Conservation (phyloP, 371 early-diverging fungal species). For the Mortierella sp. region DNA sequence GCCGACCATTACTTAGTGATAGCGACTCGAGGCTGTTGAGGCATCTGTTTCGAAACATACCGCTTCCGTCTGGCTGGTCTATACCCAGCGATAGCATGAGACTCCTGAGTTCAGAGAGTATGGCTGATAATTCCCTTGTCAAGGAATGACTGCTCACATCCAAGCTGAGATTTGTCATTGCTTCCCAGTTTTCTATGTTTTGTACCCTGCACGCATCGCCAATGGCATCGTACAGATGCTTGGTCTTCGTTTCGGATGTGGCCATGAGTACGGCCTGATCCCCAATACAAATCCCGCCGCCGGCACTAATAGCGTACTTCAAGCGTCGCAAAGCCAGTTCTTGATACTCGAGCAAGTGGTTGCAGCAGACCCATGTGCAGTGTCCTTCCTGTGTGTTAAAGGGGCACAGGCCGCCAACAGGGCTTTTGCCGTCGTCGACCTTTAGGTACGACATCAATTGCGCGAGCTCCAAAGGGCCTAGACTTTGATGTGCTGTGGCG, state of each 20-base stretch:
- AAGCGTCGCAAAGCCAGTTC: neutral
- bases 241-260: neutral
- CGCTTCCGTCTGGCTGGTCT: too few relatives aligned
- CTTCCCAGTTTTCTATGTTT: neutral
- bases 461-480: constrained; percentile 4
- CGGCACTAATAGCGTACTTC: neutral
- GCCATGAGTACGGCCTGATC: neutral
- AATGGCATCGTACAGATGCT: constrained; percentile 8
- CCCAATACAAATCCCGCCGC: neutral
- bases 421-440: neutral
- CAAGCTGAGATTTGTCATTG: constrained; percentile 1
- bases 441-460: constrained; percentile 5
- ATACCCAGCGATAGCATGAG: neutral
- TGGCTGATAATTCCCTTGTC: too few relatives aligned
- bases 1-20: too few relatives aligned
- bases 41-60: too few relatives aligned
- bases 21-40: too few relatives aligned
- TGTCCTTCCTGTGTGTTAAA: neutral
- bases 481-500: neutral
- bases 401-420: constrained; percentile 1
- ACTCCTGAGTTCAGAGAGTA: neutral
- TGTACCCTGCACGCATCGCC: neutral
- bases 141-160: neutral
- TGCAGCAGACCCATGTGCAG: neutral
- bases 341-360: neutral